Evolutionary conservation across 2,329 filamentous ascomycete species (phyloP), one percentile per base, ranked within the genome.

Genomic region (Keithomyces neogunnii): DNA sequence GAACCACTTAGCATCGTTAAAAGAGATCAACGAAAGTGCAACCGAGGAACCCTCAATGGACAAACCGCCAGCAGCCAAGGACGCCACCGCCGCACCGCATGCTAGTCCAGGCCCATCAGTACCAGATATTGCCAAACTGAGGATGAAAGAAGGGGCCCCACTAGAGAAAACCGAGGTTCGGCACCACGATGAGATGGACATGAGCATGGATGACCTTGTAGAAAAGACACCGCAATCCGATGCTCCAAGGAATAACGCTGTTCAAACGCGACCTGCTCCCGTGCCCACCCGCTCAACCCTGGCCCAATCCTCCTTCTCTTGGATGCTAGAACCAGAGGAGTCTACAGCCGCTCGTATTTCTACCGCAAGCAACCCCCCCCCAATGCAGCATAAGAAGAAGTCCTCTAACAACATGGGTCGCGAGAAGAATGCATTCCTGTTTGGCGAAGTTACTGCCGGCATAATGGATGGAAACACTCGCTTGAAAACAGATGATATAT

Each of bases 271-370:
- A 50, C 60, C 62, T 45, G 67, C 55, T 57, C 69, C 78, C 2
- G 75, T 82, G 13, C 81, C 80, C 0, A 81, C 81, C 26, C 76
- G 84, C 28, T 86, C 85, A 3, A 81, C 77, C 0, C 73, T 89
- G 35, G 84, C 85, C 1, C 85, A 88, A 57, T 89, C 86, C 6
- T 86, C 84, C 3, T 90, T 89, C 64, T 84, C 86, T 1, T 89
- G 85, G 84, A 90, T 90, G 85, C 73, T 90, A 2, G 82, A 84
- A 57, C 78, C 77, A 3, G 76, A 78, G 56, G 62, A 71, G 50
- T 64, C 70, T 0, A 52, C 46, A 9, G 58, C 53, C 40, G 56
- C 60, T 47, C 52, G 63, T 51, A 55, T 61, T 0, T 48, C 57
- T 10, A 53, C 61, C 3, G 45, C 58, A 6, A 57, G 50, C 36